These are phyloP conservation scores for Blastosporella zonata DNA, from an alignment of 1,284 basidiomycete genomes.

Conservation along the genomic window DNA sequence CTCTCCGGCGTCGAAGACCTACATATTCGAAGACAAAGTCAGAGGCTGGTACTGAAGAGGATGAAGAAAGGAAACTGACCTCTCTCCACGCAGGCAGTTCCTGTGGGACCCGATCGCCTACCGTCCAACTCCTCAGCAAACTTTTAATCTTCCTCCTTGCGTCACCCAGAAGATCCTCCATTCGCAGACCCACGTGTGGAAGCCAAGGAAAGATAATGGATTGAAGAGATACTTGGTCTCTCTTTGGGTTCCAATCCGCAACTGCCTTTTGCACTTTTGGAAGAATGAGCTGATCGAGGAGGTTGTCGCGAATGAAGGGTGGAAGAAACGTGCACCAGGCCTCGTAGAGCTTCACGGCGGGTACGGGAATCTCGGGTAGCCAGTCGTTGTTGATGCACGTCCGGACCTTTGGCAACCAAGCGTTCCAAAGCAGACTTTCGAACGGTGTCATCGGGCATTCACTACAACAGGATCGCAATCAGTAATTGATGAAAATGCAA, in stretches of 20 bases:
- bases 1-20: slow-evolving; percentile 75
- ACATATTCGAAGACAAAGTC: slow-evolving; percentile 13
- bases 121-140: slow-evolving; percentile 75
- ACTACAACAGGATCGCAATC: slow-evolving; percentile 26
- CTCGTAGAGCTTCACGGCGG: slow-evolving; percentile 83
- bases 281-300: slow-evolving; percentile 92
- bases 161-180: slow-evolving; percentile 81
- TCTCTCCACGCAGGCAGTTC: slow-evolving; percentile 81
- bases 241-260: slow-evolving; percentile 76
- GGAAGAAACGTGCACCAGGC: slow-evolving; percentile 88
- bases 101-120: slow-evolving; percentile 70
- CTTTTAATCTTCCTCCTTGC: slow-evolving; percentile 83
- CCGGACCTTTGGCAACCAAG: slow-evolving; percentile 94
- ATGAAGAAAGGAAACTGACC: slow-evolving; percentile 44
- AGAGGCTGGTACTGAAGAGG: slow-evolving; percentile 10
- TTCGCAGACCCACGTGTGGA: slow-evolving; percentile 76
- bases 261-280: slow-evolving; percentile 88
- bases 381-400: slow-evolving; percentile 92
- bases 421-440: slow-evolving; percentile 90
- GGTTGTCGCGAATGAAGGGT: slow-evolving; percentile 88
- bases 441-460: slow-evolving; percentile 88
- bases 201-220: slow-evolving; percentile 95
- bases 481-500: background rate
- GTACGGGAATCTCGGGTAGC: slow-evolving; percentile 70
- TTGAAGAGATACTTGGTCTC: slow-evolving; percentile 61